These are phyloP conservation scores for Yarrowia divulgata DNA, from an alignment of 805 yeast species.

Conservation along the genomic window DNA sequence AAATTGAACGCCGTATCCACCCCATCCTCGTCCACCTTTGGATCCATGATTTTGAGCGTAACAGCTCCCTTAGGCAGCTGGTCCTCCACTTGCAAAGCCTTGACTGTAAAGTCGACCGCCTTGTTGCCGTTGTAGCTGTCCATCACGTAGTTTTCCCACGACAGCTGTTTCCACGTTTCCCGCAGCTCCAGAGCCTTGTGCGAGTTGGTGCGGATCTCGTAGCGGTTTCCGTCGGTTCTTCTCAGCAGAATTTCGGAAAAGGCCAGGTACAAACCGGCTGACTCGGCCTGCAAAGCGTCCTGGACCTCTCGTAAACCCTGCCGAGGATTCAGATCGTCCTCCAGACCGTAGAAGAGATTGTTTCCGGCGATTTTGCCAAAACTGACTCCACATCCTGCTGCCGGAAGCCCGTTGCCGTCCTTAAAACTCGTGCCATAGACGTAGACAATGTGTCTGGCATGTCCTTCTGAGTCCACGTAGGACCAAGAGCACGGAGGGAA, in stretches of 20 bases:
- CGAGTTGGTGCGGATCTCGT: constrained; percentile 8
- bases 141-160: constrained; percentile 1
- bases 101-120: constrained; percentile 2
- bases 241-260: constrained; percentile 12
- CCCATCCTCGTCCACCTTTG: neutral
- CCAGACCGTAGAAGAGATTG: constrained; percentile 4
- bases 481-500: constrained; percentile 16
- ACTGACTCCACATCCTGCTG: constrained; percentile 15
- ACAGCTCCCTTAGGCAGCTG: neutral
- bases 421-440: constrained; percentile 10
- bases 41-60: neutral
- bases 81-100: neutral
- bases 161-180: neutral
- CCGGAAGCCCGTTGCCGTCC: neutral
- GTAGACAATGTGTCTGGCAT: constrained; percentile 16
- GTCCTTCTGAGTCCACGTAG: constrained; percentile 1
- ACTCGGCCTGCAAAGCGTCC: constrained; percentile 16
- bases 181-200: neutral
- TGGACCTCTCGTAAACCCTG: neutral
- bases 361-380: neutral
- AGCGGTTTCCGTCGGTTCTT: neutral
- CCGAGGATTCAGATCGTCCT: constrained; percentile 7
- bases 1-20: constrained; percentile 3
- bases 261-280: constrained; percentile 4
- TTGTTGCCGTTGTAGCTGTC: constrained; percentile 23